Evolutionary conservation across 179 eudicot species (phyloP).

Genomic region (Beta macrorhiza): DNA sequence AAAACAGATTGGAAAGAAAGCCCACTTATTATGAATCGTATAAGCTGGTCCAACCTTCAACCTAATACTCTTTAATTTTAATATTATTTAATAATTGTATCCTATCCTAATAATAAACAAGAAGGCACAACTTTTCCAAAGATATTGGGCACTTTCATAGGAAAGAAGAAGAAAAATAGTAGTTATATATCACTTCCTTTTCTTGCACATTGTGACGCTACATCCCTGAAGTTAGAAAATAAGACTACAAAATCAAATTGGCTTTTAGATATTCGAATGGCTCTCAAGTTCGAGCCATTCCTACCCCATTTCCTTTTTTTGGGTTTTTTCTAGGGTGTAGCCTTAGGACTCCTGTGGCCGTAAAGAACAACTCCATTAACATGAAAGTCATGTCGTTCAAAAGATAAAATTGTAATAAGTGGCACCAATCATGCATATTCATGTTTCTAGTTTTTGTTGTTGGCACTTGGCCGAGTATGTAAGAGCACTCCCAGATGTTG

Average conservation of each 20-base stretch:
- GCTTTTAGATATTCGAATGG: constrained; percentile 15
- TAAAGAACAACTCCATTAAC: neutral
- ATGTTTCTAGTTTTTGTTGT: neutral
- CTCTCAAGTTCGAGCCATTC: neutral
- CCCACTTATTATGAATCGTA: neutral
- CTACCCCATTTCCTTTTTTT: constrained; percentile 3
- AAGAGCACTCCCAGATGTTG: too few relatives aligned
- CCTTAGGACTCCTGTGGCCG: neutral
- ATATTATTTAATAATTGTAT: neutral
- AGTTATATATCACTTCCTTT: neutral
- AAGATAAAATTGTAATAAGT: too few relatives aligned
- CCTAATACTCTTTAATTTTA: neutral
- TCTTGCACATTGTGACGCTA: neutral
- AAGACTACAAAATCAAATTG: constrained; percentile 14
- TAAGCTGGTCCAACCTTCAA: neutral
- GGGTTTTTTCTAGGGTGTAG: neutral
- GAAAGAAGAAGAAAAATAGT: neutral
- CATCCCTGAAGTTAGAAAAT: constrained; percentile 6
- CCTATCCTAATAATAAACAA: neutral
- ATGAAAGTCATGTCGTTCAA: too few relatives aligned
- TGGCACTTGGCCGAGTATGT: neutral
- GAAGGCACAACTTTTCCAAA: constrained; percentile 16
- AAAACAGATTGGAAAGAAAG: neutral
- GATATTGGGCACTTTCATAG: constrained; percentile 19
- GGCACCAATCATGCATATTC: neutral